phyloP scores from a whole-genome alignment of 2,329 filamentous ascomycete genomes.

The Salinomyces thailandicus region DNA sequence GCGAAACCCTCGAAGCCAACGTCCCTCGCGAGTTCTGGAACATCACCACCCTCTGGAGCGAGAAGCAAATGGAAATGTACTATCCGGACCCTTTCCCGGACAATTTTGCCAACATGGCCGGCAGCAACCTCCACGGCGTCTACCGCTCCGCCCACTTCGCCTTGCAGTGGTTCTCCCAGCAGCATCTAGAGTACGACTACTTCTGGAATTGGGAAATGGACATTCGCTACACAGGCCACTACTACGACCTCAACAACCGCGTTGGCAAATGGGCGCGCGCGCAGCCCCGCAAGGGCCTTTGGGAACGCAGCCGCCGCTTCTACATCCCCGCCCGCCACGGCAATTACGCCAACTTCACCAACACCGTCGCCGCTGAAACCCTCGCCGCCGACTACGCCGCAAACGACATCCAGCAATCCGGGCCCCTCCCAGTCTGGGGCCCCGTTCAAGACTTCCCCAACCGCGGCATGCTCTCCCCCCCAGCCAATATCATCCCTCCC shows the following conservation, averaged over 20 bases:
- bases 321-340: conserved; percentile 62
- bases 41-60: conserved; percentile 85
- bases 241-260: conserved; percentile 68
- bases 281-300: conserved; percentile 61
- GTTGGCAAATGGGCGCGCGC: conserved; percentile 53
- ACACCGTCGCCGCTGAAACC: conserved; percentile 51
- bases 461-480: conserved; percentile 44
- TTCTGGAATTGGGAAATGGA: conserved; percentile 90
- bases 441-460: conserved; percentile 35
- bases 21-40: conserved; percentile 79
- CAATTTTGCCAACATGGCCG: conserved; percentile 53
- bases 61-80: conserved; percentile 80
- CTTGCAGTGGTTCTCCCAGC: conserved; percentile 42
- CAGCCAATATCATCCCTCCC: conserved; percentile 55
- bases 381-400: conserved; percentile 36
- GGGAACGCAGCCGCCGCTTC: conserved; percentile 63
- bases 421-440: conserved; percentile 56
- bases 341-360: conserved; percentile 56
- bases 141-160: conserved; percentile 56
- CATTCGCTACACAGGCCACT: conserved; percentile 66
- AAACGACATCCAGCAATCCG: conserved; percentile 42
- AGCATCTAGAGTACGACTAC: conserved; percentile 42
- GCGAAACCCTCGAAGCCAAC: conserved; percentile 54
- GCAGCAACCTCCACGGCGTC: conserved; percentile 68
- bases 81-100: conserved; percentile 82